These are phyloP conservation scores for Chloromonas sp. DNA, from an alignment of 163 green algal species.

Conservation along the genomic window DNA sequence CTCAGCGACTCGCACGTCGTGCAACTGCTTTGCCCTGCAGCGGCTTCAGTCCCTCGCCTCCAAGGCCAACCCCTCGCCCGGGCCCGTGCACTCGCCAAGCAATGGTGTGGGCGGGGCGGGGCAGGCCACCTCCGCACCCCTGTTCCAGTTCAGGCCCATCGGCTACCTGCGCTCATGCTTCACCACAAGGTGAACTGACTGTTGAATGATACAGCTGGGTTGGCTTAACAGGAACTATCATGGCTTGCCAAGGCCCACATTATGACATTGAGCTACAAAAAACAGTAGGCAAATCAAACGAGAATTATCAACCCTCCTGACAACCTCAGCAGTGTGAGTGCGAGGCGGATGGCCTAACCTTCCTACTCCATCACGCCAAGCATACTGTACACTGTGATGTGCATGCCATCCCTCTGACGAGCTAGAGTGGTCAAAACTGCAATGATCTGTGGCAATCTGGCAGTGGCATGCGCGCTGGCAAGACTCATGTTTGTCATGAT, in stretches of 20 bases:
- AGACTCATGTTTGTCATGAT: neutral
- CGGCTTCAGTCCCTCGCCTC: neutral
- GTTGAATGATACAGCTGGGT: neutral
- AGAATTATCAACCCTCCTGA: too few species aligned
- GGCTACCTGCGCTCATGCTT: neutral
- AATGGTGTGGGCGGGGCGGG: neutral
- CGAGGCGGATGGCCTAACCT: too few species aligned
- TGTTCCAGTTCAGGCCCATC: neutral
- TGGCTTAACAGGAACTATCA: neutral
- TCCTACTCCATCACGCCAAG: too few species aligned
- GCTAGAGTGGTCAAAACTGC: too few species aligned
- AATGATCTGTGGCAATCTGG: too few species aligned
- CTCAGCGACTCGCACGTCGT: too few species aligned
- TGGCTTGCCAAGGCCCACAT: neutral
- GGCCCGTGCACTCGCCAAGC: neutral
- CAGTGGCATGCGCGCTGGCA: neutral
- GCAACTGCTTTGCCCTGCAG: neutral
- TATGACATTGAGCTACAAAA: too few species aligned
- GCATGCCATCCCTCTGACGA: too few species aligned
- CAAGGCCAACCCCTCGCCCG: neutral
- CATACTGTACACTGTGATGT: too few species aligned
- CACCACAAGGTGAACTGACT: neutral
- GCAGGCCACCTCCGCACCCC: neutral
- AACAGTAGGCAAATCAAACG: too few species aligned
- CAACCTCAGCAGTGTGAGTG: too few species aligned